Evolutionary conservation across 768 basidiomycete species (phyloP).

Genomic region (Kwoniella pini): DNA sequence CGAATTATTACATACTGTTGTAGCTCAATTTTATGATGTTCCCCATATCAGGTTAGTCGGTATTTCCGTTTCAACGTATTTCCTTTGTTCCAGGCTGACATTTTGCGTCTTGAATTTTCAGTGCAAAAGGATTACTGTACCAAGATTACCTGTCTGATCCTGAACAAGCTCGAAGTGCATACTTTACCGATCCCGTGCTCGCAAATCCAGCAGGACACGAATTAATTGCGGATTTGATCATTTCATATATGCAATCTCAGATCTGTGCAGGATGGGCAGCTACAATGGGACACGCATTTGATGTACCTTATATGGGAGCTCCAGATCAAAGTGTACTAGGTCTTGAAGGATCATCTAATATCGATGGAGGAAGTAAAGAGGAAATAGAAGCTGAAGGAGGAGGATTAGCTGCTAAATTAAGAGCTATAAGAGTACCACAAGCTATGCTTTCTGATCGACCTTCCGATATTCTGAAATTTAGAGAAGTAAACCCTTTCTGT

Average conservation of each 20-base stretch:
- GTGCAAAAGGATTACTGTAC: conserved; percentile 78
- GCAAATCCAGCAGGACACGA: conserved; percentile 78
- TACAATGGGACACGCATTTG: conserved; percentile 68
- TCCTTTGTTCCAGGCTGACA: too few species aligned
- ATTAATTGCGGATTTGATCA: conserved; percentile 80
- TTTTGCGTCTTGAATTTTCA: too few species aligned
- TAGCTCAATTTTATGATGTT: conserved; percentile 96
- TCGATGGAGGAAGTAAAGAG: conserved; percentile 22
- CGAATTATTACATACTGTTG: conserved; percentile 82
- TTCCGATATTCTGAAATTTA: conserved; percentile 61
- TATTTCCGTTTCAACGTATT: too few species aligned
- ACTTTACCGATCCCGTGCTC: conserved; percentile 81
- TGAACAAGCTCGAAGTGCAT: conserved; percentile 62
- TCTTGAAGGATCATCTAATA: not conserved
- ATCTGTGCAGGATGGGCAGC: conserved; percentile 82
- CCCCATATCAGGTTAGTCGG: conserved; percentile 79
- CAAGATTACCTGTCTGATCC: conserved; percentile 78
- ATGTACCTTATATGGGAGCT: conserved; percentile 60
- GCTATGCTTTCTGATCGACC: conserved; percentile 67
- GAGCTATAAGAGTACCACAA: conserved; percentile 65
- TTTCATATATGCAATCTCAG: conserved; percentile 84
- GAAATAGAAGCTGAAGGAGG: conserved; percentile 35
- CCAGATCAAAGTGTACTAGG: conserved; percentile 7
- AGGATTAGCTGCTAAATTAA: conserved; percentile 54
- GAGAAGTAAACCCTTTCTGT: conserved; percentile 87